A percentile compares a stretch with the other conserved stretches of the same genome.
Conservation (phyloP, 1,284 basidiomycete species). For the Papiliotrema fonsecae region DNA sequence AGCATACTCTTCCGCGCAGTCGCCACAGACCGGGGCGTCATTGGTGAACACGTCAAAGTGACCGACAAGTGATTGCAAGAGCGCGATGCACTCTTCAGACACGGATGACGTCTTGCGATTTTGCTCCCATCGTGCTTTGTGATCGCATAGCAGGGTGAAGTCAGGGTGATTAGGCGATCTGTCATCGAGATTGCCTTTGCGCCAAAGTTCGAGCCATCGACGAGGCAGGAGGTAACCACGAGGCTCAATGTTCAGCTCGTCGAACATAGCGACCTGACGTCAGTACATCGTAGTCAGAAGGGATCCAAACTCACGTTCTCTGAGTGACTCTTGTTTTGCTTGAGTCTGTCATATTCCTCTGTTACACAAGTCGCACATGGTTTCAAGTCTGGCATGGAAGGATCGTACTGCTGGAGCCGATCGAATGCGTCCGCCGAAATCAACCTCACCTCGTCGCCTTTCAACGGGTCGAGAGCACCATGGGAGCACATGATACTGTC, state of each 20-base stretch:
- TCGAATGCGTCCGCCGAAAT: slow-evolving; percentile 29
- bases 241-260: slow-evolving; percentile 16
- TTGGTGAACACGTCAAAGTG: slow-evolving; percentile 18
- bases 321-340: background rate
- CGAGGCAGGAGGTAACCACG: slow-evolving; percentile 19
- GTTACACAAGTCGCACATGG: slow-evolving; percentile 30
- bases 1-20: slow-evolving; percentile 9
- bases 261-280: slow-evolving; percentile 16
- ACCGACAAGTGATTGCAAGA: slow-evolving; percentile 28
- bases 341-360: slow-evolving; percentile 6
- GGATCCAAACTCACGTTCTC: background rate
- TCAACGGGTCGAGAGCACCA: slow-evolving; percentile 21
- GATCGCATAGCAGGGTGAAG: slow-evolving; percentile 32
- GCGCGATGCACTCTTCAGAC: slow-evolving; percentile 12
- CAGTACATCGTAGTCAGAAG: slow-evolving; percentile 1
- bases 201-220: slow-evolving; percentile 29
- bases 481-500: slow-evolving; percentile 22
- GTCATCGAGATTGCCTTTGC: slow-evolving; percentile 6
- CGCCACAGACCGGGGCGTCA: slow-evolving; percentile 10
- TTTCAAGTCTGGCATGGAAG: slow-evolving; percentile 13
- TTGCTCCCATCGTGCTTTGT: slow-evolving; percentile 14
- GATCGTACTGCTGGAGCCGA: slow-evolving; percentile 8
- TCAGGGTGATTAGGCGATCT: slow-evolving; percentile 14
- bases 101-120: slow-evolving; percentile 7
- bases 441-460: slow-evolving; percentile 10